Conservation (phyloP, 495 filamentous ascomycete genomes). For the Aspergillus asperescens region DNA sequence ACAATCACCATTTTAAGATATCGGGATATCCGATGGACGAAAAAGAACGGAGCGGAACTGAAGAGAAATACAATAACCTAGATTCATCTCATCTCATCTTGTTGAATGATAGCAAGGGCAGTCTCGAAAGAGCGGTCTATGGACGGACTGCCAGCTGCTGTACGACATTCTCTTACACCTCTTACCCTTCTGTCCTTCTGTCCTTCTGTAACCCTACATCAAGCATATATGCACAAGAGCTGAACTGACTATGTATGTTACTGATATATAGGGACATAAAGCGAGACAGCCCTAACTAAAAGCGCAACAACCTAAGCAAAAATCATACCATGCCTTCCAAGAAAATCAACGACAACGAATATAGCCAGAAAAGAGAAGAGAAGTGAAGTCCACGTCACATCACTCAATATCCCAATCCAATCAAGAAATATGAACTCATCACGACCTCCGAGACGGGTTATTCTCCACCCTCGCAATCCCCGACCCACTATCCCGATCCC, state of each 20-base stretch:
- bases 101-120: not conserved
- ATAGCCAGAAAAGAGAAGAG: not conserved
- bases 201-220: not conserved
- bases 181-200: no score
- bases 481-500: slow-evolving; percentile 17
- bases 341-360: not conserved
- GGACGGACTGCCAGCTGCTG: not conserved
- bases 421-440: no score
- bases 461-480: slow-evolving; percentile 23
- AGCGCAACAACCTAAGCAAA: not conserved
- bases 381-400: not conserved
- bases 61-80: no score
- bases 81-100: no score
- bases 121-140: slow-evolving; percentile 2
- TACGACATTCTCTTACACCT: not conserved
- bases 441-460: slow-evolving; percentile 20
- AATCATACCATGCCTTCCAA: not conserved
- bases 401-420: no score
- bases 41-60: no score
- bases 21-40: not conserved
- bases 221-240: not conserved
- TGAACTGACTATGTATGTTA: not conserved
- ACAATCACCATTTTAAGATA: not conserved
- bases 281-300: not conserved
- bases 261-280: not conserved